Base-by-base conservation (phyloP, 305 asterid species). In the Solanum hybrid region DNA sequence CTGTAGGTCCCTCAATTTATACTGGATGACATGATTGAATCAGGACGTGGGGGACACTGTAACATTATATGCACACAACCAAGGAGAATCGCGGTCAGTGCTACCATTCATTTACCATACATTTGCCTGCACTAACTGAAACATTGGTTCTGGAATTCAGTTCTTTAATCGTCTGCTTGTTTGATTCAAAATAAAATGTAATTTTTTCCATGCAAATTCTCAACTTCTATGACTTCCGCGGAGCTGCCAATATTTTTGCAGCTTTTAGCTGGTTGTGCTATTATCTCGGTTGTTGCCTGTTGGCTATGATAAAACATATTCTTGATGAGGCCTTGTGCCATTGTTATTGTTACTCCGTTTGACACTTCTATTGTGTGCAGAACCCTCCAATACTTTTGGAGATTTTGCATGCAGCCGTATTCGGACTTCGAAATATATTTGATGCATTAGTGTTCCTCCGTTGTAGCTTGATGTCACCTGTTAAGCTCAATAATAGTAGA, bases 41-140 rank as follows among this genome's bases (percentile, higher is more conserved):
- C 95, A 88, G 99, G 98, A 90, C 91, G 80, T 64, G 99, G 99
- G 60, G 98, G 96, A 87, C 88, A 90, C 85, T 97, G 99, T 92
- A 97, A 94, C 92, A 94, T 97, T 90, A 92, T 97, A 92, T 97
- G 99, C 93, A 97, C 99, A 46, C 99, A 97, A 92, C 99, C 99
- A 20, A 95, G 99, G 96, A 95, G 99, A 95, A 97, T 97, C 81
- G 99, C 99, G 95, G 99, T 97, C 87, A 90, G 98, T 95, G 75
- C 56, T 60, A 78, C 31, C 16, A 11, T 85, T 56, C 75, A 56
- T 22, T 85, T 56, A 6, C 72, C 73, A 46, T 51, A 10, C 60
- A 84, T 51, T 29, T 84, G 17, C 42, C 20, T 84, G 87, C 42
- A 31, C 75, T 29, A 71, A 11, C 42, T 84, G 31, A 46, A 82